A percentile compares a stretch with the other conserved stretches of the same genome.
These are phyloP conservation scores for Stephania yunnanensis DNA, from an alignment of 164 flowering plant genomes.

Conservation along the genomic window DNA sequence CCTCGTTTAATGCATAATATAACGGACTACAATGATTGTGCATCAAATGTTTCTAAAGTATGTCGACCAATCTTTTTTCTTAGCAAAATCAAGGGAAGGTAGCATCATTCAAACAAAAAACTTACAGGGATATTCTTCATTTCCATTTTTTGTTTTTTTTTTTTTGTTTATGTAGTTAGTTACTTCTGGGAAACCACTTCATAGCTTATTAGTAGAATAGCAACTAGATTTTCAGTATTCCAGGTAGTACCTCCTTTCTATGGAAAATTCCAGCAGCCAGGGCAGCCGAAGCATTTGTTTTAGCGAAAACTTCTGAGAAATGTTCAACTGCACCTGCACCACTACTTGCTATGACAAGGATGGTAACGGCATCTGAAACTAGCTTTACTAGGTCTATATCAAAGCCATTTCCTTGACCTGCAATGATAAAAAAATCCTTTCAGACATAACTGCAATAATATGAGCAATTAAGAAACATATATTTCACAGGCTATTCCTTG, in stretches of 20 bases:
- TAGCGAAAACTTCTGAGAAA: slow-evolving; percentile 78
- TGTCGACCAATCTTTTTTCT: too few relatives aligned
- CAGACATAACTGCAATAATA: neutral
- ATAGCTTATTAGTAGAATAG: neutral
- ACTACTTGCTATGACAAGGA: slow-evolving; percentile 98
- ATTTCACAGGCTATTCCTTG: too few relatives aligned
- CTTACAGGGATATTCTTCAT: neutral
- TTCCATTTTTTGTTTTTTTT: neutral
- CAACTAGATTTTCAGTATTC: neutral
- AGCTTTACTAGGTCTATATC: slow-evolving; percentile 77
- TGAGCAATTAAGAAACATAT: neutral
- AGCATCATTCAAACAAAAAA: neutral
- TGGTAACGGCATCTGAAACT: slow-evolving; percentile 87
- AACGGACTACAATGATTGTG: too few relatives aligned
- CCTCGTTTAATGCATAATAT: too few relatives aligned
- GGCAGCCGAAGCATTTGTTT: slow-evolving; percentile 94
- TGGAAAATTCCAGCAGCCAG: slow-evolving; percentile 99
- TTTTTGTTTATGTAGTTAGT: neutral
- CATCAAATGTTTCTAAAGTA: too few relatives aligned
- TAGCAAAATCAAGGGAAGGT: too few relatives aligned
- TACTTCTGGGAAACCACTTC: neutral
- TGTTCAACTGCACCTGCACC: slow-evolving; percentile 88
- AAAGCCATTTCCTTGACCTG: slow-evolving; percentile 97
- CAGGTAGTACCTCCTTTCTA: slow-evolving; percentile 70
- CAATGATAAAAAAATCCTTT: slow-evolving; percentile 14